phyloP scores from a whole-genome alignment of 176 grass and related monocot genomes.

The Echinochloa phyllopogon region DNA sequence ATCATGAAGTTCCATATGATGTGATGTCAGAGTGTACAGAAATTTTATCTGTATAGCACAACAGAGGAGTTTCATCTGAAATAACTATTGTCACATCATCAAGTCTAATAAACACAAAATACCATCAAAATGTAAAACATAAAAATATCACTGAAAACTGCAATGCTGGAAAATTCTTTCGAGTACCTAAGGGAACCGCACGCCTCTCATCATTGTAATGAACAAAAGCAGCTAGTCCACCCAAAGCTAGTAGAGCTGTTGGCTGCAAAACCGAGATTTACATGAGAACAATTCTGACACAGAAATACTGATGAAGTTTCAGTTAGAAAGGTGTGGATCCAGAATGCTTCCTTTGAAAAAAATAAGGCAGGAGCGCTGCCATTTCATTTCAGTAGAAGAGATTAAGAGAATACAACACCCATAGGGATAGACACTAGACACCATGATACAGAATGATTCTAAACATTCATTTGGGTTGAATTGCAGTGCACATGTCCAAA shows the following conservation, averaged over 20 bases:
- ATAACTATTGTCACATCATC: slow-evolving; percentile 8
- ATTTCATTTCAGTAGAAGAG: background rate
- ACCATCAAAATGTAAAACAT: slow-evolving; percentile 27
- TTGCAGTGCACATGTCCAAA: background rate
- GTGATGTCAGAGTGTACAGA: background rate
- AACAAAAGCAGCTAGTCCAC: slow-evolving; percentile 67
- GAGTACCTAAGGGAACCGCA: slow-evolving; percentile 72
- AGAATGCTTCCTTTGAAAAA: background rate
- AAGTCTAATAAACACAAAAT: background rate
- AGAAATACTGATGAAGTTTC: background rate
- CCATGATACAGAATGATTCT: background rate
- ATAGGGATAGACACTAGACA: background rate
- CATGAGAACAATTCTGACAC: background rate
- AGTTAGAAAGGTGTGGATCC: background rate
- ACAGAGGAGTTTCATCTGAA: slow-evolving; percentile 9
- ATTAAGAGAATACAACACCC: background rate
- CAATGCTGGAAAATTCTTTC: slow-evolving; percentile 33
- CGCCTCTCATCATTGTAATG: slow-evolving; percentile 94
- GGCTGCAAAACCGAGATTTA: slow-evolving; percentile 71
- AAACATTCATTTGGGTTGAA: slow-evolving; percentile 16
- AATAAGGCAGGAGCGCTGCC: background rate
- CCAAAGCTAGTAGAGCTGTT: slow-evolving; percentile 63
- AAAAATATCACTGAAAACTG: slow-evolving; percentile 35
- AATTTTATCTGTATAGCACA: background rate
- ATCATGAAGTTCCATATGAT: background rate